Base-by-base conservation (phyloP, 139 green algal species). In the Pseudopediastrum boryanum region DNA sequence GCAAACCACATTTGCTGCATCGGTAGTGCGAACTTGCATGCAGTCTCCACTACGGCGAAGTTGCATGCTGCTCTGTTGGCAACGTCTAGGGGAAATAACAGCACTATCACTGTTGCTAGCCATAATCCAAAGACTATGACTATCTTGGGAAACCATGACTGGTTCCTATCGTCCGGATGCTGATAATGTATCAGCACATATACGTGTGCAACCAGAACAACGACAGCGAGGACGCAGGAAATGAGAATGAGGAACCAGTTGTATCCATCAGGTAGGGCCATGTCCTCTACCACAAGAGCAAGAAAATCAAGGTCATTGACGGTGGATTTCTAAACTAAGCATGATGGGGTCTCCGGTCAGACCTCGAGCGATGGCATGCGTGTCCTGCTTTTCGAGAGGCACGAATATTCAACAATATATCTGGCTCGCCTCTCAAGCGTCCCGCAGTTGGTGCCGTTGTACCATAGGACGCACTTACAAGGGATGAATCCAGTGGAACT, bases 51-150 rank as follows among this genome's bases (percentile, higher is more conserved):
- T 5, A 98, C 44, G 46, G 77, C 62, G 0, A 85, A 36, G 0
- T 68, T 76, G 85, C 96, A 99, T 9, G 94, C 87, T 61, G 80
- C 80, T 38, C 85, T 81, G 80, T 99, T 98, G 7, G 93, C 94
- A 31, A 99, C 95, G 82, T 99, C 96, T 39, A 98, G 85, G 8
- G 95, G 95, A 48, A 99, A 97, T 68, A 99, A 82, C 19, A 99
- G 81, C 6, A 99, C 92, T 13, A 91, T 93, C 71, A 91, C 91
- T 35, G 96, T 91, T 1, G 96, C 92, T 58, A 99, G 61, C 2
- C 86, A 89, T 27, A 99, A 89, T 23, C 92, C 93, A 21, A 97
- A 84, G 16, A 98, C 71, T 6, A 99, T 92, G 0, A 99, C 89
- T 8, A 95, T 79, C 67, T 99, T 99, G 10, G 96, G 96, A 10